Evolutionary conservation across 176 grass and related monocot species (phyloP).

Genomic region (Guadua angustifolia): DNA sequence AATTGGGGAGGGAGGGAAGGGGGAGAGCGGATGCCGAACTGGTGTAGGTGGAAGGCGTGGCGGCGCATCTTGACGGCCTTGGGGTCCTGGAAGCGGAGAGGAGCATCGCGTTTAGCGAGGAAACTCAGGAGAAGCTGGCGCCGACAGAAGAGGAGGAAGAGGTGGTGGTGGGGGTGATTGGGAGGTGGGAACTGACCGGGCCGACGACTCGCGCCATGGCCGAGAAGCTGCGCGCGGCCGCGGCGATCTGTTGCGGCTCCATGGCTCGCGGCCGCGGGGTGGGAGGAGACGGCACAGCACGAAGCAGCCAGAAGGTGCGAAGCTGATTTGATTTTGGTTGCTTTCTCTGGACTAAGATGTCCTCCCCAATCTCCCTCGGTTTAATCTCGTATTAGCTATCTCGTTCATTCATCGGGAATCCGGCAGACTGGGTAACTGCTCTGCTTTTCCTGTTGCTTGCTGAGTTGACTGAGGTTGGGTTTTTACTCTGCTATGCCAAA

Average conservation of each 20-base stretch:
- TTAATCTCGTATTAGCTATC: no score
- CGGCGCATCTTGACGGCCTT: constrained; percentile 90
- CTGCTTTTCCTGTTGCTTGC: no score
- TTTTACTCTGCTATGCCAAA: no score
- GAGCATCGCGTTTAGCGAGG: constrained; percentile 33
- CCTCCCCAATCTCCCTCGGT: no score
- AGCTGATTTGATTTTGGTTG: background rate
- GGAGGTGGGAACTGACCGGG: constrained; percentile 61
- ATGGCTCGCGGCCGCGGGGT: constrained; percentile 34
- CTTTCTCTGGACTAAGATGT: no score
- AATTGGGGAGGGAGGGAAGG: background rate
- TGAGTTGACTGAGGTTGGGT: no score
- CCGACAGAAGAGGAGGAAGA: background rate
- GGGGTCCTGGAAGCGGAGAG: constrained; percentile 64
- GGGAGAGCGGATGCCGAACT: constrained; percentile 40
- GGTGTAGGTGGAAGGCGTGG: constrained; percentile 88
- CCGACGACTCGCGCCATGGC: constrained; percentile 73
- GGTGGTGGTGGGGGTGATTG: background rate
- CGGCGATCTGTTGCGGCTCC: constrained; percentile 60
- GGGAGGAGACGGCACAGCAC: constrained; percentile 9
- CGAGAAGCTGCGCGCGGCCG: constrained; percentile 65
- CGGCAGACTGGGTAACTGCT: no score
- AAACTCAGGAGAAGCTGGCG: background rate
- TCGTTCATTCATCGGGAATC: no score
- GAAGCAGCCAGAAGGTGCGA: no score